phyloP scores from a whole-genome alignment of 176 grass and related monocot genomes.

The Carex parvula region DNA sequence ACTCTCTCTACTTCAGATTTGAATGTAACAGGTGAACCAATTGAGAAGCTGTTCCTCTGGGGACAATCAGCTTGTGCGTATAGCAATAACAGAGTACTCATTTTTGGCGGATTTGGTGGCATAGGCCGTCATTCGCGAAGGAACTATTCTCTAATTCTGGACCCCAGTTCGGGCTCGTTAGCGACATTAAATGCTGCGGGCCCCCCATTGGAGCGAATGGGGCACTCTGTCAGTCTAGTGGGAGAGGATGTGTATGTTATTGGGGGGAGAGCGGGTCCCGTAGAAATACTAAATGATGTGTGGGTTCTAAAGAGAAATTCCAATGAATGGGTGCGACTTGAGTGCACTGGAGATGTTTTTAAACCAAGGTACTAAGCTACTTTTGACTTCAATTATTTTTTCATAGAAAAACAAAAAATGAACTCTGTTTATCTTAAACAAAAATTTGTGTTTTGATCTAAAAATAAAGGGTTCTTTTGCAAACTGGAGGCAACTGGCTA shows the following conservation, averaged over 20 bases:
- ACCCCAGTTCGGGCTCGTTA: conserved; percentile 53
- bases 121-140: conserved; percentile 76
- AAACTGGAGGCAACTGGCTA: neutral
- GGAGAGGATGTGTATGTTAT: conserved; percentile 60
- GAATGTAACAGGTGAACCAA: conserved; percentile 56
- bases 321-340: conserved; percentile 53
- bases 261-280: conserved; percentile 82
- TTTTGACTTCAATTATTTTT: neutral
- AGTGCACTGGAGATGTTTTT: conserved; percentile 56
- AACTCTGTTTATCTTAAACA: neutral
- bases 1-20: conserved; percentile 45
- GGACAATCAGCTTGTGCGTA: conserved; percentile 64
- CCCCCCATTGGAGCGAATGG: conserved; percentile 70
- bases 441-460: neutral
- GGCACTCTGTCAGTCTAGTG: conserved; percentile 60
- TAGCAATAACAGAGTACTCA: conserved; percentile 40
- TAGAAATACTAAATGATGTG: conserved; percentile 79
- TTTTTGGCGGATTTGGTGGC: conserved; percentile 97
- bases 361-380: conserved; percentile 46
- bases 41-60: conserved; percentile 90
- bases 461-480: neutral
- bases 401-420: neutral
- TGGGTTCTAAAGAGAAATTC: conserved; percentile 55
- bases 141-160: conserved; percentile 55
- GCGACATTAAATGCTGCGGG: conserved; percentile 41